Evolutionary conservation across 2,329 filamentous ascomycete genomes (phyloP).

Genomic region (Clathrospora elynae): DNA sequence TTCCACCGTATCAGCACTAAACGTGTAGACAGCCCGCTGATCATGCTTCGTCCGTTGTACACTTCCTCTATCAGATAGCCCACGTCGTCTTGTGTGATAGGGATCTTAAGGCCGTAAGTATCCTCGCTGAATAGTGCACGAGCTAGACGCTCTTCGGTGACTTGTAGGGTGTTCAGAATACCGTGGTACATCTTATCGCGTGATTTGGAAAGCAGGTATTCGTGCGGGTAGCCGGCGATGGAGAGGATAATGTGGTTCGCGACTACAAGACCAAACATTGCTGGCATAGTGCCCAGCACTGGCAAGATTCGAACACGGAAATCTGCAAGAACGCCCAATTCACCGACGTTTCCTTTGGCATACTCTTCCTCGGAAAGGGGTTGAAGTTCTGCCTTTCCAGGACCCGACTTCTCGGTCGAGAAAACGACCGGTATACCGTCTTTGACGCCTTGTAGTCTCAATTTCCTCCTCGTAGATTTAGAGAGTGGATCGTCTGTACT

Average conservation of each 20-base stretch:
- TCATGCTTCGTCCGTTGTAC: slow-evolving; percentile 77
- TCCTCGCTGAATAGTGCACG: slow-evolving; percentile 59
- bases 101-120: slow-evolving; percentile 75
- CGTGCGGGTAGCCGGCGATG: slow-evolving; percentile 80
- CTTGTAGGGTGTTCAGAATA: slow-evolving; percentile 76
- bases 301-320: slow-evolving; percentile 95
- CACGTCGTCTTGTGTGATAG: slow-evolving; percentile 78
- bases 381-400: slow-evolving; percentile 87
- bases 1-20: slow-evolving; percentile 82
- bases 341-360: slow-evolving; percentile 80
- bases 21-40: slow-evolving; percentile 81
- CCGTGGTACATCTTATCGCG: slow-evolving; percentile 92
- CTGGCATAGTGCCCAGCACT: slow-evolving; percentile 95
- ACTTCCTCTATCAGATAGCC: slow-evolving; percentile 90
- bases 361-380: slow-evolving; percentile 89
- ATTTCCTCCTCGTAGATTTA: slow-evolving; percentile 76
- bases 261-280: slow-evolving; percentile 87
- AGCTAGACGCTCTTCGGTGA: slow-evolving; percentile 76
- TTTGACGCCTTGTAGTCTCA: slow-evolving; percentile 77
- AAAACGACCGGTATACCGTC: slow-evolving; percentile 90
- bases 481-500: slow-evolving; percentile 90
- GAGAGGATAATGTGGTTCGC: slow-evolving; percentile 92
- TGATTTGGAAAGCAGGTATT: slow-evolving; percentile 79
- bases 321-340: slow-evolving; percentile 86
- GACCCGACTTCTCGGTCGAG: slow-evolving; percentile 86